Conservation (phyloP, 2,329 filamentous ascomycete genomes). For the Macrophomina pseudophaseolina region DNA sequence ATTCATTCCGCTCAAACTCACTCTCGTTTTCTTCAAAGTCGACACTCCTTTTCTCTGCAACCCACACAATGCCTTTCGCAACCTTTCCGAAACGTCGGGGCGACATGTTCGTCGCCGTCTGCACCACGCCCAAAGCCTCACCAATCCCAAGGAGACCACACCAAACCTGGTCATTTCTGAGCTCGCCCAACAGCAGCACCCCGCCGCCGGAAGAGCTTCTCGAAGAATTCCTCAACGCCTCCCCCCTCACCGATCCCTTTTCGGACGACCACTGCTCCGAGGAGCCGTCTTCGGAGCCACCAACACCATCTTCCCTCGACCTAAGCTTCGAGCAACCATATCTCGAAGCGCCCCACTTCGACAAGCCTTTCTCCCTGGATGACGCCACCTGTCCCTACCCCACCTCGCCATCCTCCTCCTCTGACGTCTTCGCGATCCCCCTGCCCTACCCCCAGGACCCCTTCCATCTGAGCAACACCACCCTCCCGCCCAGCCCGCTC, state of each 20-base stretch:
- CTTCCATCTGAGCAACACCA: neutral
- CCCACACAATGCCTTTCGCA: neutral
- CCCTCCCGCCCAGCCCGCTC: neutral
- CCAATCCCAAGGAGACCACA: neutral
- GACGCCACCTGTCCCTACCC: neutral
- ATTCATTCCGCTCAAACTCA: neutral
- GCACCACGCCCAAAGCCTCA: neutral
- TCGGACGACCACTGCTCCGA: neutral
- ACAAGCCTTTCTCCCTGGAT: neutral
- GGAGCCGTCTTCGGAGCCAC: neutral
- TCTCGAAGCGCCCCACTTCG: too few relatives aligned
- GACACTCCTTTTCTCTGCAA: neutral
- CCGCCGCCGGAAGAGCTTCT: constrained; percentile 4
- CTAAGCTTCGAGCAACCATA: neutral
- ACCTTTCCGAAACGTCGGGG: constrained; percentile 3
- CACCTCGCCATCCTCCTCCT: neutral
- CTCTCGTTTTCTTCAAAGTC: neutral
- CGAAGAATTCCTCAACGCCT: neutral
- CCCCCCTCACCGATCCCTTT: neutral
- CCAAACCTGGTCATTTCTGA: constrained; percentile 7
- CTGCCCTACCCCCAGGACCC: neutral
- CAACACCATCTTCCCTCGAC: too few relatives aligned
- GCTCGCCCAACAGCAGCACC: neutral
- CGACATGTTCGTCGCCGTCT: constrained; percentile 10
- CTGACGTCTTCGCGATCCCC: neutral